Percentiles rank a stretch among this genome's conserved stretches.
Evolutionary conservation across 2,329 filamentous ascomycete genomes (phyloP).

Genomic region (Ceratocystis huliohia): DNA sequence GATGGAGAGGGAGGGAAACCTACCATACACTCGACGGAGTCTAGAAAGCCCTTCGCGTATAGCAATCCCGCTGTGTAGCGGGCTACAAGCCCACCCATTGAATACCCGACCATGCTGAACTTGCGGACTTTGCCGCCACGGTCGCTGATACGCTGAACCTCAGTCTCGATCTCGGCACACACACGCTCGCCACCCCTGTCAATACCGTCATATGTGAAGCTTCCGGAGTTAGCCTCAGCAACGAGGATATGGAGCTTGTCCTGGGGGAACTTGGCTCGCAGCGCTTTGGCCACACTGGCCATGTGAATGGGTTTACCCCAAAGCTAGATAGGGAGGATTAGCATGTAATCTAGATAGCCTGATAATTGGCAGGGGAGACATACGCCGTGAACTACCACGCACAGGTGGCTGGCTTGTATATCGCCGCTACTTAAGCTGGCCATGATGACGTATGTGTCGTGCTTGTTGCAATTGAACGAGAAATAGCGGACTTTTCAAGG

Average conservation of each 20-base stretch:
- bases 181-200: constrained; percentile 56
- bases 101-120: constrained; percentile 81
- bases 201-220: constrained; percentile 58
- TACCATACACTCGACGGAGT: constrained; percentile 66
- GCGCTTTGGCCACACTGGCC: constrained; percentile 49
- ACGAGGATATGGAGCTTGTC: constrained; percentile 58
- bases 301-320: constrained; percentile 73
- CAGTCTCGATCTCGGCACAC: constrained; percentile 53
- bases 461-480: background rate
- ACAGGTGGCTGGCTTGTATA: constrained; percentile 53
- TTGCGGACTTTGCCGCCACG: constrained; percentile 62
- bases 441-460: constrained; percentile 10
- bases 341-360: constrained; percentile 20
- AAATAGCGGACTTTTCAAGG: background rate
- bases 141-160: constrained; percentile 42
- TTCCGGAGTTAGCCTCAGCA: constrained; percentile 59
- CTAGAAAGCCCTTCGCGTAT: constrained; percentile 66
- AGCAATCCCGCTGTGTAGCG: constrained; percentile 79
- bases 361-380: constrained; percentile 24
- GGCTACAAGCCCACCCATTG: constrained; percentile 72
- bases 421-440: constrained; percentile 38
- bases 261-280: constrained; percentile 48
- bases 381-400: constrained; percentile 66
- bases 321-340: constrained; percentile 33
- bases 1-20: constrained; percentile 20